These are phyloP conservation scores for Suillus occidentalis DNA, from an alignment of 768 basidiomycete genomes.

Conservation along the genomic window DNA sequence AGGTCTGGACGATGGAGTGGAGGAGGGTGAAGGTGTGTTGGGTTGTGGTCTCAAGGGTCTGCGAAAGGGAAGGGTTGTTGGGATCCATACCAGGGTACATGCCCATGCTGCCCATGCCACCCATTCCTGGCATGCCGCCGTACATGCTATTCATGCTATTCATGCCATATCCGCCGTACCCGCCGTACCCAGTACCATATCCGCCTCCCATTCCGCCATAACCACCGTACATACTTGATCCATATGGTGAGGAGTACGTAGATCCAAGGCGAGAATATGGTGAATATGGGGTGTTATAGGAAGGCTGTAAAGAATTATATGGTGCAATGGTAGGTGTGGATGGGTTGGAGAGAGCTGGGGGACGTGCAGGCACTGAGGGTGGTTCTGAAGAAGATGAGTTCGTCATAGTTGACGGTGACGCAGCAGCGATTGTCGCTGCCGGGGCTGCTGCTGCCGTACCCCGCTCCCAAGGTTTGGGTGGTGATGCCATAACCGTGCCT, in stretches of 20 bases:
- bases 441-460: constrained; percentile 40
- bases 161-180: constrained; percentile 47
- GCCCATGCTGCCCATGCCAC: constrained; percentile 39
- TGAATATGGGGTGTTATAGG: constrained; percentile 48
- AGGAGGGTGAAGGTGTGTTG: constrained; percentile 91
- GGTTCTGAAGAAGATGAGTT: constrained; percentile 29
- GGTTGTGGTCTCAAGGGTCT: constrained; percentile 86
- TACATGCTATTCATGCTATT: constrained; percentile 54
- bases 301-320: constrained; percentile 39
- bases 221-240: constrained; percentile 34
- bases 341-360: constrained; percentile 48
- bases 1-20: constrained; percentile 94
- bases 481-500: constrained; percentile 56
- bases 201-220: constrained; percentile 45
- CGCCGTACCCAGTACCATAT: constrained; percentile 37
- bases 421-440: constrained; percentile 24
- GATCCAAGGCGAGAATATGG: constrained; percentile 38
- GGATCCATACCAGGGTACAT: constrained; percentile 46
- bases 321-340: constrained; percentile 34
- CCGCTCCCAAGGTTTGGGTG: constrained; percentile 90
- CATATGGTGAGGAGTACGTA: constrained; percentile 34
- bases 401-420: constrained; percentile 20
- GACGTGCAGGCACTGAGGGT: constrained; percentile 62
- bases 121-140: constrained; percentile 34
- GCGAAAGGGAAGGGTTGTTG: constrained; percentile 67